phyloP scores from a whole-genome alignment of 2,329 filamentous ascomycete species.

The Fonsecaea multimorphosa region DNA sequence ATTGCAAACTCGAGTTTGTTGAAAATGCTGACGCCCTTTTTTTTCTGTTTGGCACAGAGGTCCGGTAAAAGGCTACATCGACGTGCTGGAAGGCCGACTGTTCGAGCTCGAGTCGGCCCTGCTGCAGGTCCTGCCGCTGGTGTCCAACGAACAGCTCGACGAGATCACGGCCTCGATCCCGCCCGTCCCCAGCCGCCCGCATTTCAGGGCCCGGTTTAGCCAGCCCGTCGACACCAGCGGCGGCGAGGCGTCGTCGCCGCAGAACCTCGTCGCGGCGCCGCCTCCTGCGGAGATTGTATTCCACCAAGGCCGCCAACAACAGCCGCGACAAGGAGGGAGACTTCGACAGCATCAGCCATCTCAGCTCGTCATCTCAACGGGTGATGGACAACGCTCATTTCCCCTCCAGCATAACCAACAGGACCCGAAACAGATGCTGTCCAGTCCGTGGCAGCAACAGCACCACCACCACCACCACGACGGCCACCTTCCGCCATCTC shows the following conservation, averaged over 20 bases:
- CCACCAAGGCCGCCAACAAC: background rate
- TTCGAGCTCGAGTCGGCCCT: slow-evolving; percentile 2
- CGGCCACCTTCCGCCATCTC: background rate
- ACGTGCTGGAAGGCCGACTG: slow-evolving; percentile 4
- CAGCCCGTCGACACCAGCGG: background rate
- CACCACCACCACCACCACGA: background rate
- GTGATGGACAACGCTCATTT: background rate
- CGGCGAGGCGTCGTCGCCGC: too few relatives aligned
- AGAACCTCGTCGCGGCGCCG: background rate
- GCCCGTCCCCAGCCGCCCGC: background rate
- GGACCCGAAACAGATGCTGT: background rate
- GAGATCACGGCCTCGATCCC: background rate
- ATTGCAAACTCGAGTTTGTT: too few relatives aligned
- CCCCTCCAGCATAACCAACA: background rate
- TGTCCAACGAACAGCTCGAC: background rate
- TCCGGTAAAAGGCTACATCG: slow-evolving; percentile 14
- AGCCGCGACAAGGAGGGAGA: background rate
- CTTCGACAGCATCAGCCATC: background rate
- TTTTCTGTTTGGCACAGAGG: background rate
- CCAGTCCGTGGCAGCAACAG: background rate
- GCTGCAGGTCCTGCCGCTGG: background rate
- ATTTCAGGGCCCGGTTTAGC: background rate
- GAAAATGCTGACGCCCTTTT: background rate
- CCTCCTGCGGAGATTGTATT: background rate
- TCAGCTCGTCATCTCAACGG: background rate